Evolutionary conservation across 2,329 filamentous ascomycete species (phyloP), one percentile per base, ranked within the genome.

Genomic region (Fusarium newnesense): DNA sequence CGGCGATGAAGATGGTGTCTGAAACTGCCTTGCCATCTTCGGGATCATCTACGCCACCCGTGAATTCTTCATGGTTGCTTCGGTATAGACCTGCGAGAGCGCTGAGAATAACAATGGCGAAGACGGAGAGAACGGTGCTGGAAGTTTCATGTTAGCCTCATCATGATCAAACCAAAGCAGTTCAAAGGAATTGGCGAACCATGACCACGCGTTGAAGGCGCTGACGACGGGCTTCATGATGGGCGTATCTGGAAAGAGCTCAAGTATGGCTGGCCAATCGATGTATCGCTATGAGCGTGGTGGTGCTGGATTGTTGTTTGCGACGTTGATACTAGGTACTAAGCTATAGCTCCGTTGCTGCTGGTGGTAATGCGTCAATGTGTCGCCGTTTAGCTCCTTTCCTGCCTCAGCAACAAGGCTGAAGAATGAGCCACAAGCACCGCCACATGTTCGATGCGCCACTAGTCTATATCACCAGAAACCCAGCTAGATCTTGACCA

Each of bases 201-300:
- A 97, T 86, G 92, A 94, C 95, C 95, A 98, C 80, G 95, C 96
- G 86, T 97, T 95, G 86, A 95, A 89, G 76, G 94, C 92, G 81
- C 94, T 93, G 78, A 98, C 94, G 81, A 98, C 87, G 77, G 96
- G 95, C 92, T 98, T 98, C 95, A 98, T 98, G 80, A 79, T 90
- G 86, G 83, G 64, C 66, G 50, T 21, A 21, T 60, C 32, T 13
- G 52, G 34, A 15, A 65, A 65, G 37, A 44, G n/a, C 26, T 42
- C 42, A 26, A 11, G 16, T 34, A 39, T 19, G 28, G 8, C 36
- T 56, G 34, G 46, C 30, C 32, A 49, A 54, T 47, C 32, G 44
- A 19, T 26, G 28, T 44, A 46, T 54, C 50, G 72, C 40, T 57
- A 52, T 26, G 36, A 21, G 44, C 15, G 26, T 54, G 57, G 44